phyloP scores from a whole-genome alignment of 805 yeast species.

The Suhomyces tanzawaensis region DNA sequence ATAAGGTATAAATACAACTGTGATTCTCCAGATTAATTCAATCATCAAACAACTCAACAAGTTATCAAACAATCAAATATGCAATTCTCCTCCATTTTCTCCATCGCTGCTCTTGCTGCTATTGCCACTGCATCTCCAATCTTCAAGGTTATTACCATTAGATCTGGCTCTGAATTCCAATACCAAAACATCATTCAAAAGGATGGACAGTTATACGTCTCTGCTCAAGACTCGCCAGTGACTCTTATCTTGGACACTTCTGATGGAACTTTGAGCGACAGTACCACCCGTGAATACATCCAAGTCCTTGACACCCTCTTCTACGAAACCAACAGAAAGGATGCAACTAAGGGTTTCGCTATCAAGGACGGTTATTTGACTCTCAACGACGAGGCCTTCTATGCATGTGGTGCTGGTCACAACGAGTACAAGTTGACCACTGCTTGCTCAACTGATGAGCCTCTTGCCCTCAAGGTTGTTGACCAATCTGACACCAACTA shows the following conservation, averaged over 20 bases:
- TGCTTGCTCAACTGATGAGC: background rate
- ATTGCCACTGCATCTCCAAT: constrained; percentile 18
- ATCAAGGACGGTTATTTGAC: constrained; percentile 12
- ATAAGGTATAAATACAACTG: too few relatives aligned
- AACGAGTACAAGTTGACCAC: constrained; percentile 5
- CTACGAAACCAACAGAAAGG: constrained; percentile 1
- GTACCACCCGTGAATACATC: constrained; percentile 13
- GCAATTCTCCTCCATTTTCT: constrained; percentile 14
- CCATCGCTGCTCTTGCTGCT: constrained; percentile 19
- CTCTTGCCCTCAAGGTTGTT: constrained; percentile 4
- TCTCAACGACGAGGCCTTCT: constrained; percentile 6
- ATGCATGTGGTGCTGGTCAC: constrained; percentile 10
- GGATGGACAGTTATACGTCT: constrained; percentile 9
- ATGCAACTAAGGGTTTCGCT: constrained; percentile 8
- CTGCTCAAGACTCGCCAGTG: constrained; percentile 9
- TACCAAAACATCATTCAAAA: constrained; percentile 10
- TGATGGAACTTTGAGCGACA: constrained; percentile 21
- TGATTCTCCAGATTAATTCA: too few relatives aligned
- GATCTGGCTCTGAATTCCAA: constrained; percentile 26
- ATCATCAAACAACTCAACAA: background rate
- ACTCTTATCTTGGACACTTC: constrained; percentile 17
- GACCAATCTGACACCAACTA: background rate
- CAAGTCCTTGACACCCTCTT: constrained; percentile 8
- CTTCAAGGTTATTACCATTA: constrained; percentile 18
- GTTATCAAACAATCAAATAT: constrained; percentile 3